phyloP scores from a whole-genome alignment of 2,329 filamentous ascomycete genomes.

The Mycosphaerella sp. region DNA sequence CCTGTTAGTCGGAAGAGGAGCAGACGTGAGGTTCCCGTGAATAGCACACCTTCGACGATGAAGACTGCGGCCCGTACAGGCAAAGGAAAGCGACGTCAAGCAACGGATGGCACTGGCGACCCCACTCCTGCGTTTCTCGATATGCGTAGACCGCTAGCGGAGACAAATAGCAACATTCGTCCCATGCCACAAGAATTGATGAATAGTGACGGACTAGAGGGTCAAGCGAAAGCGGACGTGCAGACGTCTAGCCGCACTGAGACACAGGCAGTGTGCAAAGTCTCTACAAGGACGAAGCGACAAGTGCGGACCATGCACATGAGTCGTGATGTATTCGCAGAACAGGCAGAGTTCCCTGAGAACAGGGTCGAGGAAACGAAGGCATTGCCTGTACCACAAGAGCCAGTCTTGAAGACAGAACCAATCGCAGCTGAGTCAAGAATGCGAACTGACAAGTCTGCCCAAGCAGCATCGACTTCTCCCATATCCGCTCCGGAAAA shows the following conservation, averaged over 20 bases:
- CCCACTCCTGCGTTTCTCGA: not conserved
- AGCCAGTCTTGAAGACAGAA: not conserved
- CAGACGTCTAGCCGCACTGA: no score
- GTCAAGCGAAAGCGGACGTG: not conserved
- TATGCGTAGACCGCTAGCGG: not conserved
- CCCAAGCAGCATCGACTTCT: not conserved
- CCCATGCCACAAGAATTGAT: constrained; percentile 5
- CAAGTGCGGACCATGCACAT: not conserved
- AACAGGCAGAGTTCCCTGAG: not conserved
- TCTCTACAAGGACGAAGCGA: not conserved
- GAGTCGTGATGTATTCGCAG: not conserved
- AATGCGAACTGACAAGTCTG: not conserved
- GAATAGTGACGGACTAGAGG: not conserved
- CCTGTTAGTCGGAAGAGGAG: not conserved
- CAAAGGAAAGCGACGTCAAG: not conserved
- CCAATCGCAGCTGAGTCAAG: not conserved
- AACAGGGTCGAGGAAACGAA: not conserved
- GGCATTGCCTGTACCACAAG: not conserved
- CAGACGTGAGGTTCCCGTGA: not conserved
- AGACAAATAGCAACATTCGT: not conserved
- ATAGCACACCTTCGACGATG: no score
- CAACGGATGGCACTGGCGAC: not conserved
- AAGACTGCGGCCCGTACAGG: not conserved
- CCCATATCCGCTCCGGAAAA: not conserved
- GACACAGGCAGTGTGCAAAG: not conserved